Percentiles rank a stretch among this genome's conserved stretches.
Evolutionary conservation across 371 early-diverging fungal genomes (phyloP).

Genomic region (Fennellomyces sp.): DNA sequence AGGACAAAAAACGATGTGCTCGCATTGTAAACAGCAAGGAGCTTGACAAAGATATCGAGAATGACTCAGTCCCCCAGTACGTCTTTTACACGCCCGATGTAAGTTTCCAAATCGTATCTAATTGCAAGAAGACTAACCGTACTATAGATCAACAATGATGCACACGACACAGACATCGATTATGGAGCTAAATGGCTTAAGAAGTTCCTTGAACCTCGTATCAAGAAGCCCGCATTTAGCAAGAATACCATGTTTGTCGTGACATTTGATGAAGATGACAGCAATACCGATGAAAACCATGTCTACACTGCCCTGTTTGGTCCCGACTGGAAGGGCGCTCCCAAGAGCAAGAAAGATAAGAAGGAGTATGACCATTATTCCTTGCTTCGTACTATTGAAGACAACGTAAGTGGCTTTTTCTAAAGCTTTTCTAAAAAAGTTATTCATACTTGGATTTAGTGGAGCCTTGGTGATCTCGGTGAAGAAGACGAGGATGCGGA

Average conservation of each 20-base stretch:
- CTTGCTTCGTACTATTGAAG: constrained; percentile 60
- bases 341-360: constrained; percentile 38
- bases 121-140: neutral
- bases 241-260: constrained; percentile 58
- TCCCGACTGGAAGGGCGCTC: constrained; percentile 42
- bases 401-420: constrained; percentile 34
- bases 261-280: constrained; percentile 55
- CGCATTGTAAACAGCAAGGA: constrained; percentile 56
- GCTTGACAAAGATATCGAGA: constrained; percentile 50
- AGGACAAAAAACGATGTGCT: constrained; percentile 47
- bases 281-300: constrained; percentile 43
- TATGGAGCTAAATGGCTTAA: constrained; percentile 61
- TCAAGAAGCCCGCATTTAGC: constrained; percentile 46
- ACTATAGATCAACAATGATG: constrained; percentile 53
- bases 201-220: constrained; percentile 53
- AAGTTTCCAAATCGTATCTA: too few species aligned
- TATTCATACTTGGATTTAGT: constrained; percentile 2
- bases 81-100: constrained; percentile 57
- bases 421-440: neutral
- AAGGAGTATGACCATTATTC: constrained; percentile 68
- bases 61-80: constrained; percentile 55
- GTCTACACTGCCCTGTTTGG: constrained; percentile 57
- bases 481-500: constrained; percentile 11
- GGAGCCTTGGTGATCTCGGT: constrained; percentile 19
- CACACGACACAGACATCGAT: constrained; percentile 55